Conservation (phyloP, 2,329 filamentous ascomycete species). For the Penicillium sp. region DNA sequence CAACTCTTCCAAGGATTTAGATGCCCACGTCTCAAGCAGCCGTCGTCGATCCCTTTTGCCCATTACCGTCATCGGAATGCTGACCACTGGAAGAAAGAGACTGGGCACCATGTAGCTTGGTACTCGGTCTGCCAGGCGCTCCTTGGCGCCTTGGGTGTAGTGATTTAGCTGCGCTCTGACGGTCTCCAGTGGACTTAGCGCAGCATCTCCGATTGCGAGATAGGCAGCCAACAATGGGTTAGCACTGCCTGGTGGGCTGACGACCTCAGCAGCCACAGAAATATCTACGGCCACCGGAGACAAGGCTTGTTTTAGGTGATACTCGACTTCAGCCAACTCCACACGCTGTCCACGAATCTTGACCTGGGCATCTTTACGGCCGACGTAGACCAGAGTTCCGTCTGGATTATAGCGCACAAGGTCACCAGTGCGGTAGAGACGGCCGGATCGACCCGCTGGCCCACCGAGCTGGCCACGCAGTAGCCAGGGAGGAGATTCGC, state of each 20-base stretch:
- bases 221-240: background rate
- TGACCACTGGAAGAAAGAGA: background rate
- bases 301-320: background rate
- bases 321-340: constrained; percentile 5
- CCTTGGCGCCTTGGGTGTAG: background rate
- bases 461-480: background rate
- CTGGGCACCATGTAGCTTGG: background rate
- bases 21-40: background rate
- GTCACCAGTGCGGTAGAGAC: constrained; percentile 8
- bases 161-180: background rate
- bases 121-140: background rate
- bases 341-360: constrained; percentile 6
- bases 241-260: background rate
- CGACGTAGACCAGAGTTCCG: constrained; percentile 3
- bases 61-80: background rate
- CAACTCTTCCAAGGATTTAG: background rate
- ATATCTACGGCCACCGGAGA: background rate
- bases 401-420: background rate
- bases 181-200: background rate
- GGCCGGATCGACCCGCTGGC: background rate
- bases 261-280: background rate
- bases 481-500: background rate
- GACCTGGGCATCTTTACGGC: constrained; percentile 5
- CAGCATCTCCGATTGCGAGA: background rate
- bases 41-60: background rate